A percentile compares a stretch with the other conserved stretches of the same genome.
phyloP scores from a whole-genome alignment of 768 basidiomycete species.

The Boletus reticulatus region DNA sequence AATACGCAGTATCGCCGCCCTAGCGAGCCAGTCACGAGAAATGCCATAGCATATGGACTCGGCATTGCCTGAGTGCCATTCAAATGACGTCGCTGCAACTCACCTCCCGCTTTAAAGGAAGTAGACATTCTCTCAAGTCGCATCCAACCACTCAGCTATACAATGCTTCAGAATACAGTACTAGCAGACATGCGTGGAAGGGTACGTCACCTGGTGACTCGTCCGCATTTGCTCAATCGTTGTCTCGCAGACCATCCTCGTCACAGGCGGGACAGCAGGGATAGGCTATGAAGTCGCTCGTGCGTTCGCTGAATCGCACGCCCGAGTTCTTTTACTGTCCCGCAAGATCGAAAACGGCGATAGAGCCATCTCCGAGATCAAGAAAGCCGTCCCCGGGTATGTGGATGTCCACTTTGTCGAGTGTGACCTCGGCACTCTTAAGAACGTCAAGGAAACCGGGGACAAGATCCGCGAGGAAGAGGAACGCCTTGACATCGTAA shows the following conservation, averaged over 20 bases:
- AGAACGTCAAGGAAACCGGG: neutral
- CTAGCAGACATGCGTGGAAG: neutral
- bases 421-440: neutral
- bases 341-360: neutral
- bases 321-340: neutral
- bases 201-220: neutral
- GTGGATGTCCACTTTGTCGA: neutral
- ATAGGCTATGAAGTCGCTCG: constrained; percentile 1
- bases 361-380: neutral
- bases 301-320: too few relatives aligned
- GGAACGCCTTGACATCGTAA: neutral
- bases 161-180: neutral
- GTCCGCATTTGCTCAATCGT: neutral
- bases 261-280: neutral
- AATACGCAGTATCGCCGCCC: too few relatives aligned
- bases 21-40: neutral
- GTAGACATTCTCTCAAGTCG: neutral
- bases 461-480: neutral
- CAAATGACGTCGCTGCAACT: constrained; percentile 11
- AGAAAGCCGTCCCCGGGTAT: neutral
- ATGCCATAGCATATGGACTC: too few relatives aligned
- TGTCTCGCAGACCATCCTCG: neutral
- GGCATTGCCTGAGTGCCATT: neutral
- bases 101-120: too few relatives aligned
- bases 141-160: neutral